A percentile compares a stretch with the other conserved stretches of the same genome.
Conservation (phyloP, 2,329 filamentous ascomycete genomes). For the Incumbomyces delicatus region DNA sequence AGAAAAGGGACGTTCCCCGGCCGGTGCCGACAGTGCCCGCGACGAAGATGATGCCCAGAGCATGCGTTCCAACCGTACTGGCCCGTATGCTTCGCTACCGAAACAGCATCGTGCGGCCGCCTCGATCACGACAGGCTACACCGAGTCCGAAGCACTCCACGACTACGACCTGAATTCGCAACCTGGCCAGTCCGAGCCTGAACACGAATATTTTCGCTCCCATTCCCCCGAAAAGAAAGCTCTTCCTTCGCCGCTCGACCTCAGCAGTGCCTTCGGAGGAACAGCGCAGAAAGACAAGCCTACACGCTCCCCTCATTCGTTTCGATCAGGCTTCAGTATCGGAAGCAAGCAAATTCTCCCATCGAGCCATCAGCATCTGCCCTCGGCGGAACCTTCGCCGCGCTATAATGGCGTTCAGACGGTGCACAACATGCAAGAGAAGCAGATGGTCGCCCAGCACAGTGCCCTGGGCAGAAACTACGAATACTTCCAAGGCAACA, state of each 20-base stretch:
- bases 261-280: constrained; percentile 52
- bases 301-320: constrained; percentile 57
- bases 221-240: constrained; percentile 26
- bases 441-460: constrained; percentile 1
- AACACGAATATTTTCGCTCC: constrained; percentile 5
- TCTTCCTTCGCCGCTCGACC: constrained; percentile 47
- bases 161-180: constrained; percentile 26
- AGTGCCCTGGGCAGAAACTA: constrained; percentile 60
- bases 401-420: constrained; percentile 41
- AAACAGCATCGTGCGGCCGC: constrained; percentile 46
- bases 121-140: constrained; percentile 73
- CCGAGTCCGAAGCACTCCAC: constrained; percentile 62
- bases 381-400: constrained; percentile 69
- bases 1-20: constrained; percentile 23
- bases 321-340: constrained; percentile 65
- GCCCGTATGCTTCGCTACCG: constrained; percentile 25
- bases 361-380: constrained; percentile 64
- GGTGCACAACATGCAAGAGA: constrained; percentile 24
- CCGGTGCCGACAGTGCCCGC: constrained; percentile 26
- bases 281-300: constrained; percentile 49
- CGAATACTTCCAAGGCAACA: constrained; percentile 91
- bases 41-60: constrained; percentile 48
- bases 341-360: constrained; percentile 48
- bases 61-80: constrained; percentile 45
- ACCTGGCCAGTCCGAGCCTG: constrained; percentile 13